Evolutionary conservation across 177 flowering plant genomes (phyloP).

Genomic region (Tripterygium wilfordii): DNA sequence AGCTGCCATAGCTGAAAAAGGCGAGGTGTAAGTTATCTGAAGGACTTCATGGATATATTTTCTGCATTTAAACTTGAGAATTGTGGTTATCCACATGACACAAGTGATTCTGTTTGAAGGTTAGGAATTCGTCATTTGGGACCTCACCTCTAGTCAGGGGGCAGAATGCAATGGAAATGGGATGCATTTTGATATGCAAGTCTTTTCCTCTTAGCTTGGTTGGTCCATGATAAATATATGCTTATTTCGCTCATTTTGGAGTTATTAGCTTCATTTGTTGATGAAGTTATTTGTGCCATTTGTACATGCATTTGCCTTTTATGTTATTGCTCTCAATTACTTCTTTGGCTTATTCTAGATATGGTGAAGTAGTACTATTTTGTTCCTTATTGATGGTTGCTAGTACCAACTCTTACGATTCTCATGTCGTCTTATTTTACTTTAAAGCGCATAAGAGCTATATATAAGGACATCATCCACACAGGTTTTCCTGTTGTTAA

Average conservation of each 20-base stretch:
- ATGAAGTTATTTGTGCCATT: background rate
- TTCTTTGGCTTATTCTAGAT: too few species aligned
- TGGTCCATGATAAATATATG: constrained; percentile 1
- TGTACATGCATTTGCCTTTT: too few species aligned
- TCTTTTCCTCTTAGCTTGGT: constrained; percentile 18
- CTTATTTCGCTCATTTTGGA: background rate
- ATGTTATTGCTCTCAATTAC: too few species aligned
- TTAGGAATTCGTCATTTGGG: constrained; percentile 18
- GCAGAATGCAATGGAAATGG: constrained; percentile 20
- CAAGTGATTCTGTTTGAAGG: constrained; percentile 20
- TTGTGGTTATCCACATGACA: constrained; percentile 49
- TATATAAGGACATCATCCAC: too few species aligned
- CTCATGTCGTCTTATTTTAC: too few species aligned
- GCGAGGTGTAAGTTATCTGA: constrained; percentile 92
- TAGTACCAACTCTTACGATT: too few species aligned
- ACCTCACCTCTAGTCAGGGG: constrained; percentile 23
- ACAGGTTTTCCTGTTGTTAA: too few species aligned
- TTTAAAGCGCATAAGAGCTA: too few species aligned
- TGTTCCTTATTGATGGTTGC: too few species aligned
- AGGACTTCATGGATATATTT: constrained; percentile 34
- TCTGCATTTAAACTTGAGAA: constrained; percentile 26
- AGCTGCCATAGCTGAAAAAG: constrained; percentile 86
- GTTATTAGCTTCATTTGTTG: background rate
- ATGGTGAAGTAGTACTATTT: too few species aligned
- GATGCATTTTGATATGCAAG: constrained; percentile 23